A percentile compares a stretch with the other conserved stretches of the same genome.
Evolutionary conservation across 192 early-diverging fungal genomes (phyloP).

Genomic region (Geosiphon pyriformis): DNA sequence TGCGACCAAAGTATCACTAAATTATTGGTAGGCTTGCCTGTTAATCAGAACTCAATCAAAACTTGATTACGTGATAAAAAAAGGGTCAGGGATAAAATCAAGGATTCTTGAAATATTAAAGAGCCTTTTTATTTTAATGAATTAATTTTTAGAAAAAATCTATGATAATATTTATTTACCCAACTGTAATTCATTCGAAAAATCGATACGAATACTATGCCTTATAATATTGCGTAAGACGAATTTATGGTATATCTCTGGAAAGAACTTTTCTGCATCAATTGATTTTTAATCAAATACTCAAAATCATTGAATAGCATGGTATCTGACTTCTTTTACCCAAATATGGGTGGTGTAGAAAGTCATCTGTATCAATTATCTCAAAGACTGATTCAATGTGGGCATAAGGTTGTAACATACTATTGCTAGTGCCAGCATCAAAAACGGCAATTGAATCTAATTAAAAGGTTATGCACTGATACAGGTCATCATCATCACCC

Average conservation of each 20-base stretch:
- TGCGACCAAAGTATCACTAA: too few species aligned
- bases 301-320: slow-evolving; percentile 49
- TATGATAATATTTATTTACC: neutral
- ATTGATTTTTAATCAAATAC: neutral
- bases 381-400: slow-evolving; percentile 79
- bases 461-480: neutral
- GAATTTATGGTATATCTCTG: neutral
- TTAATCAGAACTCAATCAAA: too few species aligned
- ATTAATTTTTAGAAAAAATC: neutral
- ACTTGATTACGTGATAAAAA: too few species aligned
- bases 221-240: slow-evolving; percentile 21
- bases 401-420: slow-evolving; percentile 69
- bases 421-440: neutral
- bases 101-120: too few species aligned
- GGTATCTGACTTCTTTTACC: slow-evolving; percentile 98
- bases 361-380: slow-evolving; percentile 89
- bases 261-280: neutral
- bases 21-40: too few species aligned
- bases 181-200: too few species aligned
- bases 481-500: slow-evolving; percentile 86
- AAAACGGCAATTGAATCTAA: neutral
- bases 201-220: too few species aligned
- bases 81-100: too few species aligned
- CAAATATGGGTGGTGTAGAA: slow-evolving; percentile 95
- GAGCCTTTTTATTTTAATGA: too few species aligned